phyloP scores from a whole-genome alignment of 2,329 filamentous ascomycete species.

The Sodiomyces alkalinus region DNA sequence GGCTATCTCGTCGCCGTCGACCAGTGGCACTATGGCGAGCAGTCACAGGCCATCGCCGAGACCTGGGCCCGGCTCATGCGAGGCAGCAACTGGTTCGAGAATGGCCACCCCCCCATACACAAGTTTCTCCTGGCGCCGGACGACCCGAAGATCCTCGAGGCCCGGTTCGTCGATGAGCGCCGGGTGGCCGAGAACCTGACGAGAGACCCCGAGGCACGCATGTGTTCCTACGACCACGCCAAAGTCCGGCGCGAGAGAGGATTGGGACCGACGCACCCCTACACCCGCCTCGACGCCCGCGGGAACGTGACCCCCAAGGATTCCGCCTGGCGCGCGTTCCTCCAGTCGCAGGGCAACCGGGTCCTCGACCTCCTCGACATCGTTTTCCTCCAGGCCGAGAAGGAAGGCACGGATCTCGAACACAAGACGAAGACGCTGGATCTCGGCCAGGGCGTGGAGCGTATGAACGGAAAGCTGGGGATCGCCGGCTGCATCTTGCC shows the following conservation, averaged over 20 bases:
- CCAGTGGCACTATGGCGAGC: slow-evolving; percentile 15
- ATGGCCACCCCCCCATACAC: slow-evolving; percentile 45
- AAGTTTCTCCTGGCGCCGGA: slow-evolving; percentile 43
- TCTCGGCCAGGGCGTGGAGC: slow-evolving; percentile 58
- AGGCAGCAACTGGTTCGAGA: slow-evolving; percentile 22
- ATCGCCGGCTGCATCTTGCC: slow-evolving; percentile 56
- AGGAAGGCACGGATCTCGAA: slow-evolving; percentile 33
- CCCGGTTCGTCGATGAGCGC: slow-evolving; percentile 29
- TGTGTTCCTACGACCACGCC: slow-evolving; percentile 45
- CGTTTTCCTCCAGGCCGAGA: slow-evolving; percentile 33
- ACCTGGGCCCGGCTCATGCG: slow-evolving; percentile 30
- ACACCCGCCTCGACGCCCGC: slow-evolving; percentile 44
- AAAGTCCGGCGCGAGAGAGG: slow-evolving; percentile 30
- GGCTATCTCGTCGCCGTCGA: slow-evolving; percentile 46
- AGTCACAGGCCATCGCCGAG: slow-evolving; percentile 12
- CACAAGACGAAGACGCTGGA: slow-evolving; percentile 38
- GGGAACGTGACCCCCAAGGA: slow-evolving; percentile 36
- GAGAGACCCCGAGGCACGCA: slow-evolving; percentile 31
- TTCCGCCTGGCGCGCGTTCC: slow-evolving; percentile 35
- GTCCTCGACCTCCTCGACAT: slow-evolving; percentile 55
- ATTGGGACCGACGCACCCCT: slow-evolving; percentile 38
- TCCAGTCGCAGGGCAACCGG: slow-evolving; percentile 35
- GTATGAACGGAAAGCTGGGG: slow-evolving; percentile 37
- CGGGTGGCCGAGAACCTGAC: slow-evolving; percentile 13
- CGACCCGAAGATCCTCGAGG: slow-evolving; percentile 35